Percentiles rank a stretch among this genome's conserved stretches.
phyloP scores from a whole-genome alignment of 1,284 basidiomycete species.

The Ustilago trichophora region DNA sequence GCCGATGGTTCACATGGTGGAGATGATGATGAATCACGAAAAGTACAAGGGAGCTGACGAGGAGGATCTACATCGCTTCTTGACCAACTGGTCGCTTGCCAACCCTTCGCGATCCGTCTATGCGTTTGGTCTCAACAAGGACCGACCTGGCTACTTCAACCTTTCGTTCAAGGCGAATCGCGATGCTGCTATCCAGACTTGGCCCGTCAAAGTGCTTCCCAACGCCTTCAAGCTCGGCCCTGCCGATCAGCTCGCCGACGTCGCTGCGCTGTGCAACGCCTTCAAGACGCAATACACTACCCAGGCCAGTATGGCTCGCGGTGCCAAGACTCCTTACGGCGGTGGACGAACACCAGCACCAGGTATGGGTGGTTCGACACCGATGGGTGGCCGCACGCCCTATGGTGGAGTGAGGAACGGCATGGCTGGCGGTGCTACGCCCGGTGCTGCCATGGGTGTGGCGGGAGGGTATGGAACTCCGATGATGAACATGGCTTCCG shows the following conservation, averaged over 20 bases:
- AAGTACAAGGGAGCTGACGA: conserved; percentile 91
- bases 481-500: conserved; percentile 28
- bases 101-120: conserved; percentile 95
- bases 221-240: conserved; percentile 64
- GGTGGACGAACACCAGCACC: conserved; percentile 49
- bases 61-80: conserved; percentile 74
- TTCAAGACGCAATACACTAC: conserved; percentile 67
- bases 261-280: conserved; percentile 61
- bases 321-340: conserved; percentile 53
- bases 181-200: conserved; percentile 63
- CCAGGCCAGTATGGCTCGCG: conserved; percentile 48
- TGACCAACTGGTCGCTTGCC: conserved; percentile 73
- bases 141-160: conserved; percentile 89
- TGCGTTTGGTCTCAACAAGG: conserved; percentile 90
- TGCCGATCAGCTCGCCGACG: conserved; percentile 62
- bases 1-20: conserved; percentile 90
- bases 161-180: conserved; percentile 88
- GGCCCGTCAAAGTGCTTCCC: conserved; percentile 65
- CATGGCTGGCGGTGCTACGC: conserved; percentile 22
- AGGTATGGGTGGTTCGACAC: conserved; percentile 31
- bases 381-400: conserved; percentile 35
- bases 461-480: conserved; percentile 34
- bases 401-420: conserved; percentile 26
- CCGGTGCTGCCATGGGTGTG: conserved; percentile 5
- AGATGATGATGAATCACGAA: conserved; percentile 93